phyloP scores from a whole-genome alignment of 225 moss, liverwort and hornwort species.

The Antitrichia curtipendula region DNA sequence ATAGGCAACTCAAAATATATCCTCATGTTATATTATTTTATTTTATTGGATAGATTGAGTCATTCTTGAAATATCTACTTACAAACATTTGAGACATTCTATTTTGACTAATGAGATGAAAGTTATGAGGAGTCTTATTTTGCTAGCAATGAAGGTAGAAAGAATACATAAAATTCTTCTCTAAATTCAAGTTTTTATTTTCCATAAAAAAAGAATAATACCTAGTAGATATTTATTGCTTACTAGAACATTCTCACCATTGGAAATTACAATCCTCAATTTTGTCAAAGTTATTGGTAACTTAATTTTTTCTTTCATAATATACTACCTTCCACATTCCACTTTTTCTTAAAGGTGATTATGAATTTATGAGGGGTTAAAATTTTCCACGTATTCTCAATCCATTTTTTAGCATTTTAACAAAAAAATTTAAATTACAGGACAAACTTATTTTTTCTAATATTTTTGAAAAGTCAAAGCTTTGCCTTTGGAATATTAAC shows the following conservation, averaged over 20 bases:
- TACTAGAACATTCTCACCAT: not conserved
- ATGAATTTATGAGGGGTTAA: not conserved
- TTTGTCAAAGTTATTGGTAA: not conserved
- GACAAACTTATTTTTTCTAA: not conserved
- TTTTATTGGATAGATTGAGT: not conserved
- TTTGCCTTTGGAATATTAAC: not conserved
- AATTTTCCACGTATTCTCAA: rapidly evolving
- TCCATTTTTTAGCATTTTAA: not conserved
- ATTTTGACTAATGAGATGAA: not conserved
- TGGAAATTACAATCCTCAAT: not conserved
- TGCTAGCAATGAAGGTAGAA: not conserved
- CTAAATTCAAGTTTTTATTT: not conserved
- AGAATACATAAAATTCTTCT: not conserved
- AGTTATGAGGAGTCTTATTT: not conserved
- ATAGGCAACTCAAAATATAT: not conserved
- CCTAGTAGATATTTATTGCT: not conserved
- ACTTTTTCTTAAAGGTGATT: not conserved
- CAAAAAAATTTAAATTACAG: not conserved
- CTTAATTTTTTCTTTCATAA: not conserved
- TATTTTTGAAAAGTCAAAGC: not conserved
- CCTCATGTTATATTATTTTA: not conserved
- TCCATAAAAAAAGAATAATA: rapidly evolving
- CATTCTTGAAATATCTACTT: not conserved
- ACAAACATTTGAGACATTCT: not conserved
- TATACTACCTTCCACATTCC: not conserved